Conservation (phyloP, 371 early-diverging fungal species). For the Batkoa obscura region DNA sequence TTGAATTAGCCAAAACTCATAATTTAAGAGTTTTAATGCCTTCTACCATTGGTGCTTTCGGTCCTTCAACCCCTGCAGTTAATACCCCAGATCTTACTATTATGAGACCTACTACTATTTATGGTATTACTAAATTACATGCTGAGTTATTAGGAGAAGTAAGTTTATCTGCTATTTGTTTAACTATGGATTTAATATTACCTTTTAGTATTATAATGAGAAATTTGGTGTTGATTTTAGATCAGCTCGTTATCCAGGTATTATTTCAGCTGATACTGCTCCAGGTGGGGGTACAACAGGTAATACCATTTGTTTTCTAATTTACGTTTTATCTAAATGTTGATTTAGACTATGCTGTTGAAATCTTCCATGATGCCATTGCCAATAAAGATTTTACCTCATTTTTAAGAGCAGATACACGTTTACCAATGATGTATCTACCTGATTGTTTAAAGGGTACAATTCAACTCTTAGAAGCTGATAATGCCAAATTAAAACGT, state of each 20-base stretch:
- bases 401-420: constrained; percentile 23
- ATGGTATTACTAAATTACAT: constrained; percentile 37
- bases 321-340: no score
- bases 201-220: constrained; percentile 24
- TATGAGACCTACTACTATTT: constrained; percentile 36
- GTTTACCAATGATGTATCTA: constrained; percentile 38
- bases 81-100: constrained; percentile 31
- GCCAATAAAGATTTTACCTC: constrained; percentile 22
- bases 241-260: constrained; percentile 33
- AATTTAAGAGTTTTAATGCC: constrained; percentile 27
- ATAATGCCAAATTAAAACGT: constrained; percentile 18
- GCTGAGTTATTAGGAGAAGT: constrained; percentile 33
- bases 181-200: not conserved
- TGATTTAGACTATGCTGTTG: constrained; percentile 25
- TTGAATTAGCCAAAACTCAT: constrained; percentile 27
- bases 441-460: constrained; percentile 34
- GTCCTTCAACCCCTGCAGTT: constrained; percentile 30
- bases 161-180: not conserved
- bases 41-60: constrained; percentile 39
- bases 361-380: constrained; percentile 35
- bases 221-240: constrained; percentile 36
- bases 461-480: constrained; percentile 25
- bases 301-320: no score
- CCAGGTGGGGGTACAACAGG: constrained; percentile 37
- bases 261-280: constrained; percentile 30